These are phyloP conservation scores for Phialophora macrospora DNA, from an alignment of 2,329 filamentous ascomycete species.

Conservation along the genomic window DNA sequence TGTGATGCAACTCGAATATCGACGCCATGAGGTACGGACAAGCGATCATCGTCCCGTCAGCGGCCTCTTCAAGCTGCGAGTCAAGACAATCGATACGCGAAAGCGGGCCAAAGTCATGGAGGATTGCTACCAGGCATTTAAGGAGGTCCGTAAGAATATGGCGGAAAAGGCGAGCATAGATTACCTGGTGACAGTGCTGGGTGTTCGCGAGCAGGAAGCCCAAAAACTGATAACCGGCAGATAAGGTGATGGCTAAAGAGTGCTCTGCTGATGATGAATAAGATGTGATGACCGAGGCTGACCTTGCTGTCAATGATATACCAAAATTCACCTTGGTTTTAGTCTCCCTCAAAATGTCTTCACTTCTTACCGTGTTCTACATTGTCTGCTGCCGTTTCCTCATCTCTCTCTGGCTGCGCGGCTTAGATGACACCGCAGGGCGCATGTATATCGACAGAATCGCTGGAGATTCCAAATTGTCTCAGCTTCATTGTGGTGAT, in stretches of 20 bases:
- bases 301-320: background rate
- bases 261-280: background rate
- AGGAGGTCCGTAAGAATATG: constrained; percentile 57
- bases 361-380: background rate
- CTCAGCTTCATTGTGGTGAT: no score
- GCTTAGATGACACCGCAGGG: no score
- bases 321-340: background rate
- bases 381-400: background rate
- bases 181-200: constrained; percentile 33
- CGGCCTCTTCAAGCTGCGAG: constrained; percentile 76
- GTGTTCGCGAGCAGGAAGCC: constrained; percentile 30
- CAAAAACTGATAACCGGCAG: constrained; percentile 20
- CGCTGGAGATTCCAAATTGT: no score
- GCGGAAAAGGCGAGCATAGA: constrained; percentile 34
- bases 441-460: no score
- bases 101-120: constrained; percentile 71
- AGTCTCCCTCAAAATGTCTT: background rate
- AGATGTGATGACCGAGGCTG: background rate
- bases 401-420: no score
- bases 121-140: constrained; percentile 74
- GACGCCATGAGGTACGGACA: constrained; percentile 83
- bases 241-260: constrained; percentile 18
- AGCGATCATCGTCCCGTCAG: constrained; percentile 94
- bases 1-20: constrained; percentile 86
- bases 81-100: constrained; percentile 78